Evolutionary conservation across 352 stramenopile genomes (phyloP).

Genomic region (Pythium monospermum): DNA sequence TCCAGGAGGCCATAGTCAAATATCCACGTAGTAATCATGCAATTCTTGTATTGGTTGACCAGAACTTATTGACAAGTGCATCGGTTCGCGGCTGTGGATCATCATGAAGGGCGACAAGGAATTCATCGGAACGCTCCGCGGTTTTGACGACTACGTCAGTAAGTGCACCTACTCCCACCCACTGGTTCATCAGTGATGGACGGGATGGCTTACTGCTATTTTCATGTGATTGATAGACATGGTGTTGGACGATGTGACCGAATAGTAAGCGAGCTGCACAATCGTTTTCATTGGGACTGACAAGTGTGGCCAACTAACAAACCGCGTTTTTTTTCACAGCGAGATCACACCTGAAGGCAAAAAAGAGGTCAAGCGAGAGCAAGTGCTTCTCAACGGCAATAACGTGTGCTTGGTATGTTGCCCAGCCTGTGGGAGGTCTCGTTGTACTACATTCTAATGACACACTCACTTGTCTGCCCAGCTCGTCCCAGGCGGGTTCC

Average conservation of each 20-base stretch:
- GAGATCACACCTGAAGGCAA: slow-evolving; percentile 86
- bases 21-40: too few species aligned
- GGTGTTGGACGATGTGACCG: slow-evolving; percentile 94
- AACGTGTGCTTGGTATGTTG: slow-evolving; percentile 90
- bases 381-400: slow-evolving; percentile 99
- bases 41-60: too few species aligned
- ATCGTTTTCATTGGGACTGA: too few species aligned
- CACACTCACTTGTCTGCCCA: slow-evolving; percentile 19
- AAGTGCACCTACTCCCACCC: slow-evolving; percentile 27
- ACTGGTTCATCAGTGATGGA: not conserved
- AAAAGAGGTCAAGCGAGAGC: slow-evolving; percentile 82
- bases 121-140: slow-evolving; percentile 91
- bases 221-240: slow-evolving; percentile 44
- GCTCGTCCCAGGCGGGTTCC: slow-evolving; percentile 79
- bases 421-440: too few species aligned
- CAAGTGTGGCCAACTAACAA: too few species aligned
- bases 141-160: slow-evolving; percentile 98
- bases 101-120: slow-evolving; percentile 99
- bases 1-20: too few species aligned
- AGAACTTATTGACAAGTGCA: slow-evolving; percentile 99
- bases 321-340: too few species aligned
- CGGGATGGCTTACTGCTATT: not conserved
- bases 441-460: too few species aligned
- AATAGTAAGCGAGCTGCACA: slow-evolving; percentile 91
- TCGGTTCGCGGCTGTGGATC: slow-evolving; percentile 98